Conservation (phyloP, 2,329 filamentous ascomycete genomes). For the Parascedosporium putredinis region DNA sequence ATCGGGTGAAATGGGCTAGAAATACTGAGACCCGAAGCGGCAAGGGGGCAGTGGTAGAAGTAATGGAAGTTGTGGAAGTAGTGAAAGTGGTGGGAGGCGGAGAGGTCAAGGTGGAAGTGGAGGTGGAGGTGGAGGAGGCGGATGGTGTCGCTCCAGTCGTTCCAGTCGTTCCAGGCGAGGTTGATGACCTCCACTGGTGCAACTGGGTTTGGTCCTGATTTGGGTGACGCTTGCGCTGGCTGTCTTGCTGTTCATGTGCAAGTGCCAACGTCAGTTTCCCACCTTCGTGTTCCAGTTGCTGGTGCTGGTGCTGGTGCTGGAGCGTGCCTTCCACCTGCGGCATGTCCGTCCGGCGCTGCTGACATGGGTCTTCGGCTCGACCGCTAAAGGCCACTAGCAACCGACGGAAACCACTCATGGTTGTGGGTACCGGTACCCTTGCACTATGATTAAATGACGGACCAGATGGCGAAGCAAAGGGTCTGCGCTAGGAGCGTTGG, state of each 20-base stretch:
- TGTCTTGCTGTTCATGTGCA: neutral
- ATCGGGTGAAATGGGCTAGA: neutral
- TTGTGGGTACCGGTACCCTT: neutral
- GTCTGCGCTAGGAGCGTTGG: neutral
- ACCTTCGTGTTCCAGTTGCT: neutral
- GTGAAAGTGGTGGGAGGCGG: neutral
- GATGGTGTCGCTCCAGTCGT: neutral
- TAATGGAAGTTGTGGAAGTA: neutral
- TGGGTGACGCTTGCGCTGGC: neutral
- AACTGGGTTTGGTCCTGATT: neutral
- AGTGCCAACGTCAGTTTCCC: neutral
- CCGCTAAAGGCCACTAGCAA: neutral
- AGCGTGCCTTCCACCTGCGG: neutral
- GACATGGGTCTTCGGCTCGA: slow-evolving; percentile 1
- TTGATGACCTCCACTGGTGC: neutral
- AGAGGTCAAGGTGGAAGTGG: neutral
- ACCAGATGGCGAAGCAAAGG: neutral
- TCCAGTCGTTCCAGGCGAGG: neutral
- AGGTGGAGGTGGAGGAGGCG: neutral
- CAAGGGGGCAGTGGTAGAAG: slow-evolving; percentile 8
- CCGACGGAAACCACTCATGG: neutral
- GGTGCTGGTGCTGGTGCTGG: neutral
- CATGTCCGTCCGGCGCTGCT: neutral
- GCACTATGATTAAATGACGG: neutral
- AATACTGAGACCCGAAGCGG: neutral